phyloP scores from a whole-genome alignment of 148 eudicot genomes.

The Rhododendron williamsianum region DNA sequence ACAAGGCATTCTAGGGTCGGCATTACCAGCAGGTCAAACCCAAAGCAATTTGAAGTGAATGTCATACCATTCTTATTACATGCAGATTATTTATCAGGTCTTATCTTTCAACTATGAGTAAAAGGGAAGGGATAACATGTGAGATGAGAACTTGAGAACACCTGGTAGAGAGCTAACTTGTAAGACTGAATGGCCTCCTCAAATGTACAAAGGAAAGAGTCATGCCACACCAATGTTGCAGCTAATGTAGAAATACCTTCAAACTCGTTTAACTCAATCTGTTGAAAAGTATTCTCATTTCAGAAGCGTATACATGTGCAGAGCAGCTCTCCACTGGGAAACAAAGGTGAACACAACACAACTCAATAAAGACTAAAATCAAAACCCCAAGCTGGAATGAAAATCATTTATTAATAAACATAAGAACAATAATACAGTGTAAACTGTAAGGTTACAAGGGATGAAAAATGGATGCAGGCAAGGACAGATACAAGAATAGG shows the following conservation, averaged over 20 bases:
- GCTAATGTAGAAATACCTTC: constrained; percentile 56
- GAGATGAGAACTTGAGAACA: constrained; percentile 20
- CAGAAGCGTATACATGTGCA: constrained; percentile 4
- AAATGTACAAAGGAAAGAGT: constrained; percentile 40
- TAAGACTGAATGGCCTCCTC: constrained; percentile 56
- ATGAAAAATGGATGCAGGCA: not conserved
- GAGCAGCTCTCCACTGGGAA: constrained; percentile 12
- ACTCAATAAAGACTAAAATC: constrained; percentile 10
- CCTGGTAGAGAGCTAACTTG: constrained; percentile 61
- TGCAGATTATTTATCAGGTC: not conserved
- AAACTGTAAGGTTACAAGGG: not conserved
- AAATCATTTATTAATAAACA: not conserved
- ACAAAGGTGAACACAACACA: constrained; percentile 13
- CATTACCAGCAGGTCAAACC: not conserved
- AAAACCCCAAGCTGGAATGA: not conserved
- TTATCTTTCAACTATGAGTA: not conserved
- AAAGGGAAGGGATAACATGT: constrained; percentile 3
- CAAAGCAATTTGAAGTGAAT: not conserved
- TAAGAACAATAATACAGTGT: not conserved
- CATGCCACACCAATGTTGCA: constrained; percentile 82
- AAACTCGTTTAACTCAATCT: constrained; percentile 85
- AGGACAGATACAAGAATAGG: constrained; percentile 8
- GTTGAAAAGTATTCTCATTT: constrained; percentile 21
- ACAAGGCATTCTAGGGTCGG: not conserved
- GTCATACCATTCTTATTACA: not conserved